Conservation (phyloP, 768 basidiomycete genomes). For the Cystofilobasidium bisporidii region DNA sequence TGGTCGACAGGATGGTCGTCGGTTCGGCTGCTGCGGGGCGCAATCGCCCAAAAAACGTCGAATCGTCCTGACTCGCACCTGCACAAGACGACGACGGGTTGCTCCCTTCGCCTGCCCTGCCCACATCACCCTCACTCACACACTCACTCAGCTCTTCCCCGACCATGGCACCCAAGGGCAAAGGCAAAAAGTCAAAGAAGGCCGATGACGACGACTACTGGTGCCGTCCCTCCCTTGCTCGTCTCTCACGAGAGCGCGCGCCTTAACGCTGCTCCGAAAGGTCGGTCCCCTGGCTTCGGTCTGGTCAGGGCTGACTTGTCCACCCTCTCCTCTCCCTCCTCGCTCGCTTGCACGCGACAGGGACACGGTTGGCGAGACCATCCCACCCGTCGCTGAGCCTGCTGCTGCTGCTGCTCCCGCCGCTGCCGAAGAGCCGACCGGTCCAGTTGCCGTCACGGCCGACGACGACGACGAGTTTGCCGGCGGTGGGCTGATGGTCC, state of each 20-base stretch:
- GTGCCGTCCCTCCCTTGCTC: no score
- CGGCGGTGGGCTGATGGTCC: constrained; percentile 39
- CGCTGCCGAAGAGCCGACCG: constrained; percentile 28
- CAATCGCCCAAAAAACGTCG: no score
- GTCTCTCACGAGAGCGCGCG: no score
- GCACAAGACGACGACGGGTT: no score
- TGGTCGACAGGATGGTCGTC: neutral
- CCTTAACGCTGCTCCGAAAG: no score
- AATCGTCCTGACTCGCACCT: no score
- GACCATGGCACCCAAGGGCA: constrained; percentile 64
- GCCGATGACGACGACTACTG: constrained; percentile 64
- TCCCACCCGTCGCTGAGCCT: constrained; percentile 29
- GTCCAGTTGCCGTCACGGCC: constrained; percentile 31
- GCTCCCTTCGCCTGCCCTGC: no score
- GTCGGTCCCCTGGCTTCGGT: no score
- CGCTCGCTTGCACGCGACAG: constrained; percentile 47
- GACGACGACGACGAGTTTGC: constrained; percentile 34
- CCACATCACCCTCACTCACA: no score
- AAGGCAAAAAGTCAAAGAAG: constrained; percentile 71
- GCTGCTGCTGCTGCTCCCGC: constrained; percentile 31
- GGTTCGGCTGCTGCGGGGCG: no score
- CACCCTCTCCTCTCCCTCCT: constrained; percentile 41
- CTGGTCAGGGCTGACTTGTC: no score
- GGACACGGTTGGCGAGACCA: constrained; percentile 16
- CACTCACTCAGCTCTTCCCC: no score